phyloP scores from a whole-genome alignment of 352 stramenopile genomes.

The Globisporangium nunn region DNA sequence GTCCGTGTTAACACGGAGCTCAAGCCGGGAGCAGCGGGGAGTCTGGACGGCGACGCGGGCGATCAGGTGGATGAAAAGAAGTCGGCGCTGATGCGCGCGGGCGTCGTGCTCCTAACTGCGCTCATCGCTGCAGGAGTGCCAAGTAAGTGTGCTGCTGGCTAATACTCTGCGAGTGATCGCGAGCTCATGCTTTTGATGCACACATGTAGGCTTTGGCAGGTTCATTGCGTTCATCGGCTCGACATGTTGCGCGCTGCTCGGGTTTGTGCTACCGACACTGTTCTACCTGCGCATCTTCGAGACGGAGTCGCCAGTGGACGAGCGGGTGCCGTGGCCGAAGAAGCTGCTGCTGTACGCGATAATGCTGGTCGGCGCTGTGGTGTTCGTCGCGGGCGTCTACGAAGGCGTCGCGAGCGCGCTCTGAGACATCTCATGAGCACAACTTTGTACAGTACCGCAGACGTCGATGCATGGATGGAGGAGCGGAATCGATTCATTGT shows the following conservation, averaged over 20 bases:
- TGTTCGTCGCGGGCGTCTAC: constrained; percentile 28
- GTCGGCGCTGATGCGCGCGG: constrained; percentile 32
- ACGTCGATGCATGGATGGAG: background rate
- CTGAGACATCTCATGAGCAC: background rate
- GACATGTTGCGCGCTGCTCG: constrained; percentile 86
- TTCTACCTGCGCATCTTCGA: constrained; percentile 78
- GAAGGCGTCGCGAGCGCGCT: constrained; percentile 24
- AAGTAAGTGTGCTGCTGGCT: constrained; percentile 13
- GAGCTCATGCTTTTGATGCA: constrained; percentile 3
- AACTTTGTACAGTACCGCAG: background rate
- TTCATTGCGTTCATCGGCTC: constrained; percentile 90
- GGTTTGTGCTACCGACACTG: constrained; percentile 82
- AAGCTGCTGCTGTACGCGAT: constrained; percentile 29
- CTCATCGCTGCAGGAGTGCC: constrained; percentile 75
- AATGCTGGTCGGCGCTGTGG: constrained; percentile 25
- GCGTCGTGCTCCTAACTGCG: constrained; percentile 70
- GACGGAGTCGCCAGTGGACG: constrained; percentile 16
- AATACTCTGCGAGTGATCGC: background rate
- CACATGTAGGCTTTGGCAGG: constrained; percentile 73
- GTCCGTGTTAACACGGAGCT: constrained; percentile 16
- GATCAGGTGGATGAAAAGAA: constrained; percentile 18
- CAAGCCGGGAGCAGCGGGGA: constrained; percentile 8
- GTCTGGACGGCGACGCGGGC: background rate
- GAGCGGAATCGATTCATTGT: background rate
- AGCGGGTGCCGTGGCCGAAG: constrained; percentile 14